These are phyloP conservation scores for Magnusiomyces magnusii DNA, from an alignment of 1,139 yeast genomes.

Conservation along the genomic window DNA sequence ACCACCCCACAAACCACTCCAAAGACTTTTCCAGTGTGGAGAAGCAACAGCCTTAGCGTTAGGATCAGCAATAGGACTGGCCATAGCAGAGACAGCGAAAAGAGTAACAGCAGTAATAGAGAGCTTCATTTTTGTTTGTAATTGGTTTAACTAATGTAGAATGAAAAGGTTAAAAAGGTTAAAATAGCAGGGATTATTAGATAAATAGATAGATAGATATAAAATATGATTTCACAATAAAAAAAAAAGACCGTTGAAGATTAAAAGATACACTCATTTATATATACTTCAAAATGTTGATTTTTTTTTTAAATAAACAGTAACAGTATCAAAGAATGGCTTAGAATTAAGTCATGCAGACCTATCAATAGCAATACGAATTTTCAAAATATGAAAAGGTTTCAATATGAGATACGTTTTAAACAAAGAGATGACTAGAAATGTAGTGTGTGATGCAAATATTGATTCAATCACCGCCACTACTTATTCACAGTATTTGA, in stretches of 20 bases:
- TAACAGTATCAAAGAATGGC: too few species aligned
- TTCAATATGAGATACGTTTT: too few species aligned
- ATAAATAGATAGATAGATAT: too few species aligned
- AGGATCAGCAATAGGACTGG: constrained; percentile 1
- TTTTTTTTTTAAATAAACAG: too few species aligned
- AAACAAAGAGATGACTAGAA: too few species aligned
- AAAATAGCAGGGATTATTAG: neutral
- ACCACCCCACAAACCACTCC: neutral
- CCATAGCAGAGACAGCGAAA: neutral
- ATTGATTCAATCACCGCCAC: too few species aligned
- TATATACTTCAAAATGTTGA: neutral
- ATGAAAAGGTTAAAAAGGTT: neutral
- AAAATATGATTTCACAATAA: too few species aligned
- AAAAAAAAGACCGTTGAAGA: neutral
- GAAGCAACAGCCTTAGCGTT: neutral
- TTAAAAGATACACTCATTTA: neutral
- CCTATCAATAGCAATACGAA: too few species aligned
- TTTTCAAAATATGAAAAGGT: too few species aligned
- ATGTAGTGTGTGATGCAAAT: too few species aligned
- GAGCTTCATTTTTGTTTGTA: neutral
- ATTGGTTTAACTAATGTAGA: neutral
- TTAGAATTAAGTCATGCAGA: too few species aligned
- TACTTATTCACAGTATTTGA: too few species aligned
- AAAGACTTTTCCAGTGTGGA: neutral
- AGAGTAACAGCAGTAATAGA: neutral